Evolutionary conservation across 148 eudicot genomes (phyloP).

Genomic region (Rhododendron williamsianum): DNA sequence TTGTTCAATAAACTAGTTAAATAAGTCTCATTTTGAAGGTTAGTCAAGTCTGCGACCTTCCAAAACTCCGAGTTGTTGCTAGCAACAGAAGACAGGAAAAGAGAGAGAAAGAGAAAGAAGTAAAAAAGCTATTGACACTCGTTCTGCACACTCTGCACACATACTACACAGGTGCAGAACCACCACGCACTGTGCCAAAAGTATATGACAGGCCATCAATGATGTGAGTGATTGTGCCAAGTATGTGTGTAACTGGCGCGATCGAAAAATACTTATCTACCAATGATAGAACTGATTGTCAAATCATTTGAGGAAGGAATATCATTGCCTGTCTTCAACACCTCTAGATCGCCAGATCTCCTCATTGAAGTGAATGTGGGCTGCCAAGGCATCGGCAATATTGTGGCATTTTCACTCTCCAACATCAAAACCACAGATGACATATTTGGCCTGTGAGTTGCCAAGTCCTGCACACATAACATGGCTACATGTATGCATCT

Average conservation of each 20-base stretch:
- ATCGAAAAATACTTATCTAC: constrained; percentile 26
- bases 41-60: not conserved
- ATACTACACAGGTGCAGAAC: not conserved
- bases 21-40: not conserved
- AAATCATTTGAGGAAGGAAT: constrained; percentile 36
- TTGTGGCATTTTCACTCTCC: constrained; percentile 40
- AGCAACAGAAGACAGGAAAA: not conserved
- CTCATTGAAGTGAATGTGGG: constrained; percentile 43
- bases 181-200: not conserved
- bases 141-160: not conserved
- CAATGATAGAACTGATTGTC: constrained; percentile 40
- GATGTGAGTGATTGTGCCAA: not conserved
- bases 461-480: constrained; percentile 59
- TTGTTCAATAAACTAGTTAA: not conserved
- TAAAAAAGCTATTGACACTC: not conserved
- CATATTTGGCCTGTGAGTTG: constrained; percentile 52
- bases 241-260: not conserved
- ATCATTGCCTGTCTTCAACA: constrained; percentile 13
- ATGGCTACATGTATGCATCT: constrained; percentile 63
- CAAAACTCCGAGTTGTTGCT: not conserved
- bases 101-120: not conserved
- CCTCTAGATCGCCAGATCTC: constrained; percentile 21
- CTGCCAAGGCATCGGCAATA: constrained; percentile 44
- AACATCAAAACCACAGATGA: constrained; percentile 58
- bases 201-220: not conserved